Evolutionary conservation across 108 stramenopile species (phyloP).

Genomic region (Skeletonema tropicum): DNA sequence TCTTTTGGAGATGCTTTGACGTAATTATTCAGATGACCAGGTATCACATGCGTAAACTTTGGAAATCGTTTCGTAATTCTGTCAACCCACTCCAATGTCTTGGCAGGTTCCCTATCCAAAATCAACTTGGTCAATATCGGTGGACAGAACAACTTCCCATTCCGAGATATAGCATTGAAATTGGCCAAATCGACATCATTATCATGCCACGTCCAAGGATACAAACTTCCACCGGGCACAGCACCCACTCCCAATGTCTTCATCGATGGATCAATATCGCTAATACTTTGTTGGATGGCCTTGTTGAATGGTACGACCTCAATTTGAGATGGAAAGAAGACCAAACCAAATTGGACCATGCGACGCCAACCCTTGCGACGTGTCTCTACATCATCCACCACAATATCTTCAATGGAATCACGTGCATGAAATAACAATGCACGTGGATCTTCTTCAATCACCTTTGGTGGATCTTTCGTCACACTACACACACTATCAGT

Average conservation of each 20-base stretch:
- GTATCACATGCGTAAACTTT: constrained; percentile 84
- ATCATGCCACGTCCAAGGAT: constrained; percentile 87
- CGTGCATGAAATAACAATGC: constrained; percentile 89
- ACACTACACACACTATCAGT: constrained; percentile 89
- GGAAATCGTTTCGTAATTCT: constrained; percentile 67
- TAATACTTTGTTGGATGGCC: constrained; percentile 54
- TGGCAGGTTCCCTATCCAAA: constrained; percentile 79
- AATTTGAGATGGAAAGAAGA: constrained; percentile 91
- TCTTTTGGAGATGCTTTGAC: constrained; percentile 60
- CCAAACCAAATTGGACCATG: constrained; percentile 90
- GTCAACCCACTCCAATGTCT: constrained; percentile 82
- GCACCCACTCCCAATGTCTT: constrained; percentile 70
- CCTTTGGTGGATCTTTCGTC: constrained; percentile 70
- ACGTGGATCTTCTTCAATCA: constrained; percentile 82
- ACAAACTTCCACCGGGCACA: constrained; percentile 64
- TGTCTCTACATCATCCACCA: constrained; percentile 64
- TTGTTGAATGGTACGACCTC: constrained; percentile 59
- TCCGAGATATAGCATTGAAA: constrained; percentile 66
- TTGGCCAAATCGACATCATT: constrained; percentile 56
- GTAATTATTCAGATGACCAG: constrained; percentile 89
- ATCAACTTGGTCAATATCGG: constrained; percentile 93
- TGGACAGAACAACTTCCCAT: constrained; percentile 82
- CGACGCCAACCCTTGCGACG: constrained; percentile 87
- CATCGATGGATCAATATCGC: constrained; percentile 55
- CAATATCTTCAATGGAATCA: constrained; percentile 67